A percentile compares a stretch with the other conserved stretches of the same genome.
Conservation (phyloP, 345 rosid species). For the Eucalyptus shirleyi region DNA sequence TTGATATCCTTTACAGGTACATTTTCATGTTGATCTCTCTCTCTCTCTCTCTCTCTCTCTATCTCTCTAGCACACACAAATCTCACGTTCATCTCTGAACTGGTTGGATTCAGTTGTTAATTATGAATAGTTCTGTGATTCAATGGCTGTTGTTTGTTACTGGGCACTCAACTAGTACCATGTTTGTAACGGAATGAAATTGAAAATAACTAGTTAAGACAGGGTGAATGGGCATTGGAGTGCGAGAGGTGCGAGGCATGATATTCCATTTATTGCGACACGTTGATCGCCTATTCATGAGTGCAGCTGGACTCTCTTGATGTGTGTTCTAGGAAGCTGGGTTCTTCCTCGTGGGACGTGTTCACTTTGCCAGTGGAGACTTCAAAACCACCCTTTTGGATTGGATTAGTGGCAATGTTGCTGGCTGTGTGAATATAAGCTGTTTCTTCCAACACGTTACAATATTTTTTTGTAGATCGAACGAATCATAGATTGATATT, state of each 20-base stretch:
- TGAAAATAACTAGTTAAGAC: not conserved
- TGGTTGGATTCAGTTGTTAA: not conserved
- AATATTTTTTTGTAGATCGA: not conserved
- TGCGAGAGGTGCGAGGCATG: not conserved
- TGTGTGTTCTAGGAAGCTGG: not conserved
- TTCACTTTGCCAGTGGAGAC: not conserved
- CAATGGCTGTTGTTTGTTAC: not conserved
- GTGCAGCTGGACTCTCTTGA: not conserved
- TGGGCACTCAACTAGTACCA: not conserved
- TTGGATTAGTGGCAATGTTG: not conserved
- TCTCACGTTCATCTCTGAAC: not conserved
- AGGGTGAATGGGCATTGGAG: not conserved
- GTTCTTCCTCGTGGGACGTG: not conserved
- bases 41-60: not conserved
- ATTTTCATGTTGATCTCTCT: not conserved
- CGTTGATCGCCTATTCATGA: not conserved
- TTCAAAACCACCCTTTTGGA: not conserved
- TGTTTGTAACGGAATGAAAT: not conserved
- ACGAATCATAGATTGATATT: not conserved
- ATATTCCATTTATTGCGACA: not conserved
- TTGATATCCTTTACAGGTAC: not conserved
- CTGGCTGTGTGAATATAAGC: not conserved
- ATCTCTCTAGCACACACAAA: not conserved
- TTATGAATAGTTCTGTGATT: not conserved
- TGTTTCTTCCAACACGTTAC: not conserved